Conservation (phyloP, 1,139 yeast genomes). For the Nakaseomyces kungkrabaensis region DNA sequence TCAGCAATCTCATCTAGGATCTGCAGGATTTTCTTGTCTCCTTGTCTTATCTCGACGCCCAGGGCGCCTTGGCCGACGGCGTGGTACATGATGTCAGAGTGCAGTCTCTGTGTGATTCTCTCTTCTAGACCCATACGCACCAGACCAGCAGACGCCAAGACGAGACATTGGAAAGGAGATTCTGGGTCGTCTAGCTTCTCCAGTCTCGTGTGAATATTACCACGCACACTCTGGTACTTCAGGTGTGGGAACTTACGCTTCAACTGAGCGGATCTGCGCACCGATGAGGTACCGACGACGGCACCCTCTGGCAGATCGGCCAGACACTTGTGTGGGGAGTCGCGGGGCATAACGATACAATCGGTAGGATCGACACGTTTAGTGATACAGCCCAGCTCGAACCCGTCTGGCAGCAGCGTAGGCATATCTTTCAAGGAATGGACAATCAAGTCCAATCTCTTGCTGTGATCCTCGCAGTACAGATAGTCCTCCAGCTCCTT, state of each 20-base stretch:
- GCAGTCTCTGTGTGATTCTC: constrained; percentile 61
- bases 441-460: constrained; percentile 67
- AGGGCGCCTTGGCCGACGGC: constrained; percentile 98
- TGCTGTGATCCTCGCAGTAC: constrained; percentile 44
- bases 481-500: constrained; percentile 80
- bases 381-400: constrained; percentile 79
- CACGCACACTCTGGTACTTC: constrained; percentile 71
- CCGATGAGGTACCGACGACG: constrained; percentile 88
- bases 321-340: constrained; percentile 52
- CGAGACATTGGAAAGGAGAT: constrained; percentile 62
- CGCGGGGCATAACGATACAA: constrained; percentile 72
- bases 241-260: constrained; percentile 49
- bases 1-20: constrained; percentile 60
- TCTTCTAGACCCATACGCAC: constrained; percentile 58
- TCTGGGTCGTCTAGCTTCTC: constrained; percentile 53
- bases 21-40: constrained; percentile 48
- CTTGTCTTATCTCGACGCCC: constrained; percentile 77
- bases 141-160: constrained; percentile 89
- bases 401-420: constrained; percentile 79
- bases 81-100: constrained; percentile 81
- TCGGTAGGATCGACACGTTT: constrained; percentile 88
- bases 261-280: constrained; percentile 79
- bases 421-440: constrained; percentile 96
- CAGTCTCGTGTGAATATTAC: constrained; percentile 77
- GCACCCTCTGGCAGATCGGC: constrained; percentile 75